Evolutionary conservation across 2,329 filamentous ascomycete genomes (phyloP).

Genomic region (Reticulascus tulasneorum): DNA sequence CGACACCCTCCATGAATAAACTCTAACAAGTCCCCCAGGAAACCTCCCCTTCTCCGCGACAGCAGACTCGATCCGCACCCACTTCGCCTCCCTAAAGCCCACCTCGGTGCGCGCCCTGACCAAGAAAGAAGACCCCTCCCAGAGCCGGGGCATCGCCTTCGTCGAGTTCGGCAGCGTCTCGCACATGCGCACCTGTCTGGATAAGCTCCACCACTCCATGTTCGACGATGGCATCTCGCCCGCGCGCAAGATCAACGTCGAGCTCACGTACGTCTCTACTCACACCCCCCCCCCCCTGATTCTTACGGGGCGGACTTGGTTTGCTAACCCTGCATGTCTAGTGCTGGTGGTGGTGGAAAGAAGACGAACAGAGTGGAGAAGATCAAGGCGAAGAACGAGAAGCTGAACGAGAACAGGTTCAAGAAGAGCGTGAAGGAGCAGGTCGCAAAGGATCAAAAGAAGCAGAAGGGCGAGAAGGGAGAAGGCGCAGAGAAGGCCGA

Average conservation of each 20-base stretch:
- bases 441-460: constrained; percentile 32
- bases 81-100: constrained; percentile 75
- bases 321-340: constrained; percentile 25
- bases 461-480: constrained; percentile 24
- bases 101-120: constrained; percentile 69
- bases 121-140: constrained; percentile 56
- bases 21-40: constrained; percentile 45
- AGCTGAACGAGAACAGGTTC: constrained; percentile 65
- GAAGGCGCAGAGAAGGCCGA: constrained; percentile 16
- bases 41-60: constrained; percentile 88
- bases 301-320: not conserved
- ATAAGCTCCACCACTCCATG: constrained; percentile 81
- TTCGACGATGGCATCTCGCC: constrained; percentile 57
- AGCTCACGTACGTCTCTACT: constrained; percentile 66
- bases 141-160: constrained; percentile 76
- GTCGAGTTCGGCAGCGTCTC: constrained; percentile 85
- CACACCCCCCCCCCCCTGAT: not conserved
- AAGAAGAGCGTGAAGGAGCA: constrained; percentile 44
- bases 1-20: constrained; percentile 18
- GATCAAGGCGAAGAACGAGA: constrained; percentile 81
- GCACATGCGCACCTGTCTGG: constrained; percentile 88
- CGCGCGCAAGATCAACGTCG: constrained; percentile 81
- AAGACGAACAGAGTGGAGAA: constrained; percentile 68
- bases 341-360: constrained; percentile 82
- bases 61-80: constrained; percentile 60